phyloP scores from a whole-genome alignment of 2,329 filamentous ascomycete species.

The Penicillium aurantiogriseum region DNA sequence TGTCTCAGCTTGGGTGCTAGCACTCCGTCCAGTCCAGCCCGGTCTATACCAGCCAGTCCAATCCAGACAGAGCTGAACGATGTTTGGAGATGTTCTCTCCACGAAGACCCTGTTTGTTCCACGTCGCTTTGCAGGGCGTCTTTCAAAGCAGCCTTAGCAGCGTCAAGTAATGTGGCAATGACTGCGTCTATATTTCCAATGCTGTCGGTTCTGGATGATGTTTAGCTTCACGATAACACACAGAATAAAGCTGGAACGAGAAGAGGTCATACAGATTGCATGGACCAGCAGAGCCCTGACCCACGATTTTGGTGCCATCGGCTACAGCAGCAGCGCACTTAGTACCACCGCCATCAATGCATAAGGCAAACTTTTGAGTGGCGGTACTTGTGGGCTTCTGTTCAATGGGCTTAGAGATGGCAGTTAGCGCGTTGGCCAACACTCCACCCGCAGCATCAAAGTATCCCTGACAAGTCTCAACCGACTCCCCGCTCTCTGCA shows the following conservation, averaged over 20 bases:
- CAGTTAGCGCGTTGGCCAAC: constrained; percentile 23
- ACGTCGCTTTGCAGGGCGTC: not conserved
- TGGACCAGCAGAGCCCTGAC: constrained; percentile 35
- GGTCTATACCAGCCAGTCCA: constrained; percentile 43
- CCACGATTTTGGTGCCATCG: constrained; percentile 23
- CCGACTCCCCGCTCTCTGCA: constrained; percentile 23
- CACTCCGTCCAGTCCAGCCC: constrained; percentile 28
- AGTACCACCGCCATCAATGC: constrained; percentile 46
- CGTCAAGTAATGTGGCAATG: constrained; percentile 27
- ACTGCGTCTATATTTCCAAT: constrained; percentile 22
- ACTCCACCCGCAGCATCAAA: constrained; percentile 27
- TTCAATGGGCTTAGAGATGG: constrained; percentile 1
- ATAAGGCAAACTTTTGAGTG: constrained; percentile 29
- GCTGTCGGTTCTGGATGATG: constrained; percentile 18
- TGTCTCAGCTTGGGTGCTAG: constrained; percentile 30
- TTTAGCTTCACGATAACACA: not conserved
- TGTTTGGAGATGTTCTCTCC: constrained; percentile 4
- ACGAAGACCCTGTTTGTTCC: not conserved
- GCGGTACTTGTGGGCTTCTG: not conserved
- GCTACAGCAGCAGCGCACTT: constrained; percentile 44
- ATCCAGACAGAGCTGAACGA: constrained; percentile 39
- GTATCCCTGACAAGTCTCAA: constrained; percentile 24
- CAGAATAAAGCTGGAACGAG: no score
- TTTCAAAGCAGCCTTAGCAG: constrained; percentile 19
- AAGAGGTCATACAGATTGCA: constrained; percentile 41